Percentiles rank a stretch among this genome's conserved stretches.
Conservation (phyloP, 257 asterid genomes). For the Knoxia roxburghii region DNA sequence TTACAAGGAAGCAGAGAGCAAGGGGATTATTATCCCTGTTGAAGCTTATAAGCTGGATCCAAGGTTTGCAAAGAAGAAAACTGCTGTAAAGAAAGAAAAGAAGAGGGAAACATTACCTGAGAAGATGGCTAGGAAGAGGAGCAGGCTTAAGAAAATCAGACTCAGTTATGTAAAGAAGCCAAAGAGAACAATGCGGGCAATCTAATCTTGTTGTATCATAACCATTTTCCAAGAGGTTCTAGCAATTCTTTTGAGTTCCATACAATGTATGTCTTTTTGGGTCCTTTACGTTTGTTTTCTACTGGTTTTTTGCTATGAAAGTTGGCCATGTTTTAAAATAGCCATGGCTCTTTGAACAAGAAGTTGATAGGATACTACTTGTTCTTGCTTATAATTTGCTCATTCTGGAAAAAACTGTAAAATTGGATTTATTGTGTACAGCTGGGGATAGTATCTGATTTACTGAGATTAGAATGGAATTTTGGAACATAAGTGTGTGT, state of each 20-base stretch:
- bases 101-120: conserved; percentile 84
- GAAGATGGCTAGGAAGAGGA: conserved; percentile 96
- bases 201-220: conserved; percentile 1
- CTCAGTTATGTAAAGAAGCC: conserved; percentile 92
- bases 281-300: background rate
- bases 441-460: background rate
- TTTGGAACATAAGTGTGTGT: background rate
- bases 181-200: conserved; percentile 45
- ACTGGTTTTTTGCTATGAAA: background rate
- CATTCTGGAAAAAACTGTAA: background rate
- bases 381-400: background rate
- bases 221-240: conserved; percentile 18
- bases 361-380: background rate
- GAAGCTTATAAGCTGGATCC: conserved; percentile 72
- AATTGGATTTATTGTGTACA: background rate
- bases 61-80: conserved; percentile 61
- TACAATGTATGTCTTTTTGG: background rate
- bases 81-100: conserved; percentile 69
- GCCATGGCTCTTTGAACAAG: background rate
- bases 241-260: background rate
- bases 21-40: conserved; percentile 47
- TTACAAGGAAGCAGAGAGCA: conserved; percentile 74
- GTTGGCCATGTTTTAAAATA: background rate
- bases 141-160: conserved; percentile 57
- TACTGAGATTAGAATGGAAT: background rate